These are phyloP conservation scores for Tuber brumale DNA, from an alignment of 495 filamentous ascomycete genomes.

Conservation along the genomic window DNA sequence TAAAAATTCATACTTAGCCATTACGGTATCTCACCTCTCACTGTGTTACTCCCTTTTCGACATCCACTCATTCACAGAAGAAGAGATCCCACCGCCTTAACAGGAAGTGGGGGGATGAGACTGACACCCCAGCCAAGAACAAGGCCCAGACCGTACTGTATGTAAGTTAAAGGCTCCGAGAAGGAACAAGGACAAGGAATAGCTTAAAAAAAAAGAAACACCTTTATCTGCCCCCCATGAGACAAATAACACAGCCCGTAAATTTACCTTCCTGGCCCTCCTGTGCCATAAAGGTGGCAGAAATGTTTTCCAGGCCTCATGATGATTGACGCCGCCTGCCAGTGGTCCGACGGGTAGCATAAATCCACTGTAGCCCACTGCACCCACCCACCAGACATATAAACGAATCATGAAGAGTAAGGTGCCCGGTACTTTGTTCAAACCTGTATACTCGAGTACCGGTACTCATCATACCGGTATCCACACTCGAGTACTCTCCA, in stretches of 20 bases:
- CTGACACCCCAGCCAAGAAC: background rate
- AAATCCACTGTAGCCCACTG: background rate
- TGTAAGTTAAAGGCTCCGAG: background rate
- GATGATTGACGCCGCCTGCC: background rate
- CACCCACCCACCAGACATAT: background rate
- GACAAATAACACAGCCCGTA: background rate
- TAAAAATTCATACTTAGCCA: background rate
- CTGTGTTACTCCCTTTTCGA: background rate
- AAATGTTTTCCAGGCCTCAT: conserved; percentile 3
- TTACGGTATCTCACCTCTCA: too few species aligned
- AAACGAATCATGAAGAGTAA: background rate
- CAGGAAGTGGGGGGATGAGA: background rate
- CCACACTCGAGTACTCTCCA: background rate
- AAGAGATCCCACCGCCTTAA: background rate
- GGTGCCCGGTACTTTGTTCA: background rate
- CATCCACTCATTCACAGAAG: background rate
- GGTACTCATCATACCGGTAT: background rate
- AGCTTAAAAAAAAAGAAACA: background rate
- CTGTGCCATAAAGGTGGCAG: background rate
- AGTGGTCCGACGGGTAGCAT: background rate
- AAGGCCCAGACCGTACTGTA: background rate
- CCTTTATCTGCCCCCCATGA: background rate
- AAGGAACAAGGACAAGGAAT: background rate
- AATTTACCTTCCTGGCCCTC: background rate
- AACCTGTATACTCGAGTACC: background rate